Conservation (phyloP, 2,329 filamentous ascomycete species). For the Verticillium dahliae region DNA sequence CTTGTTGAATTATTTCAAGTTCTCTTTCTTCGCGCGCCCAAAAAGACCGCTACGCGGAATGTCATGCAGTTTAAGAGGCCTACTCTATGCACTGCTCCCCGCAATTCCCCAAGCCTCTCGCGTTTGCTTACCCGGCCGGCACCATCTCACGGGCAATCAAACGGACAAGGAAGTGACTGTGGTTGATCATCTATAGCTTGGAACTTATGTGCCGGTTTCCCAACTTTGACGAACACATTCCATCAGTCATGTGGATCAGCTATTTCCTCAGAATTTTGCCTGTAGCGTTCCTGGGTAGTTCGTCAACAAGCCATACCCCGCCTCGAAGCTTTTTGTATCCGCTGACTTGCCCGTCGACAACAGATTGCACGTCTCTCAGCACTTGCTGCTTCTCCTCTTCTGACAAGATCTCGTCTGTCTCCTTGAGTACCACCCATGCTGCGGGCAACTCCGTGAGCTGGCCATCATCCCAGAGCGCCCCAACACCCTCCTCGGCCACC, state of each 20-base stretch:
- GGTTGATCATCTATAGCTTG: constrained; percentile 4
- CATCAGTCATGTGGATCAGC: constrained; percentile 17
- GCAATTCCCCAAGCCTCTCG: background rate
- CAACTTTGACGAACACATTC: constrained; percentile 19
- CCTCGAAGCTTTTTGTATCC: constrained; percentile 34
- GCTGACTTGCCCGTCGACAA: constrained; percentile 27
- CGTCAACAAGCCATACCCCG: constrained; percentile 25
- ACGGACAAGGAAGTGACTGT: background rate
- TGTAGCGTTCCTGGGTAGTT: constrained; percentile 27
- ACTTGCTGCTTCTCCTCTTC: constrained; percentile 4
- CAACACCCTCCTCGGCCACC: constrained; percentile 27
- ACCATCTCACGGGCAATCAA: background rate
- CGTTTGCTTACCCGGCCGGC: background rate
- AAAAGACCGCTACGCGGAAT: too few species aligned
- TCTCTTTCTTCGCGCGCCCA: too few species aligned
- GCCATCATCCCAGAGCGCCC: constrained; percentile 26
- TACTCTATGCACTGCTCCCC: background rate
- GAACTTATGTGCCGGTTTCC: constrained; percentile 1
- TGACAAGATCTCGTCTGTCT: constrained; percentile 2
- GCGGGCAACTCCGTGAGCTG: constrained; percentile 30
- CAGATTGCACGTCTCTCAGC: constrained; percentile 21
- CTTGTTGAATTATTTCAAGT: too few species aligned
- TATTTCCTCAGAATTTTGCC: constrained; percentile 25
- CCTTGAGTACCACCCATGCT: constrained; percentile 28
- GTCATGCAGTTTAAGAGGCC: background rate